These are phyloP conservation scores for Zanthoxylum bungeanum DNA, from an alignment of 345 rosid species.

Conservation along the genomic window DNA sequence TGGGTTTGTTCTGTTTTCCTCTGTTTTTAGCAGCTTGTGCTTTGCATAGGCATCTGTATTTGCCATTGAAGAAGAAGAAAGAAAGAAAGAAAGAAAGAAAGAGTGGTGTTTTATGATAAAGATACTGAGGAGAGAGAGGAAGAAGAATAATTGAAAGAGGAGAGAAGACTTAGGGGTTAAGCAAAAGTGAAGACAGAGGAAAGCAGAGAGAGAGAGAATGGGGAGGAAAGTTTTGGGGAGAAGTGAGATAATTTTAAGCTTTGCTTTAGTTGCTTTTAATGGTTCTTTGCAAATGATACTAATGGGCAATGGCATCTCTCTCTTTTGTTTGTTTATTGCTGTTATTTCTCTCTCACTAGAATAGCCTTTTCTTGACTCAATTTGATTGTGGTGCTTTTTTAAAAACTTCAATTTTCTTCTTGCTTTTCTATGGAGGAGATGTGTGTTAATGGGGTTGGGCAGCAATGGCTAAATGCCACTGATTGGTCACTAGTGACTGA, in stretches of 20 bases:
- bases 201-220: constrained; percentile 16
- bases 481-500: not conserved
- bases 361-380: constrained; percentile 24
- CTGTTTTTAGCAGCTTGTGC: constrained; percentile 20
- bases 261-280: constrained; percentile 7
- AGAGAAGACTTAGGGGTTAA: constrained; percentile 48
- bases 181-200: constrained; percentile 17
- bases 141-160: constrained; percentile 21
- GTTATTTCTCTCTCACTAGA: not conserved
- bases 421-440: constrained; percentile 6
- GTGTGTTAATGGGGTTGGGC: not conserved
- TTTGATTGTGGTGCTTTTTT: not conserved
- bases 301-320: not conserved
- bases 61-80: constrained; percentile 52
- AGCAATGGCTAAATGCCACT: not conserved
- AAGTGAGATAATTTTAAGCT: constrained; percentile 29
- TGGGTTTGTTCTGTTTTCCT: constrained; percentile 38
- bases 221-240: constrained; percentile 19
- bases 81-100: constrained; percentile 3
- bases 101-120: constrained; percentile 22
- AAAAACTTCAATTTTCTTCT: not conserved
- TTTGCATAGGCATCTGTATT: constrained; percentile 38
- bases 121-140: constrained; percentile 21
- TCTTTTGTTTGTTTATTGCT: not conserved
- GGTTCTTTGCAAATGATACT: constrained; percentile 14